Conservation (phyloP, 768 basidiomycete genomes). For the Mycena metata region DNA sequence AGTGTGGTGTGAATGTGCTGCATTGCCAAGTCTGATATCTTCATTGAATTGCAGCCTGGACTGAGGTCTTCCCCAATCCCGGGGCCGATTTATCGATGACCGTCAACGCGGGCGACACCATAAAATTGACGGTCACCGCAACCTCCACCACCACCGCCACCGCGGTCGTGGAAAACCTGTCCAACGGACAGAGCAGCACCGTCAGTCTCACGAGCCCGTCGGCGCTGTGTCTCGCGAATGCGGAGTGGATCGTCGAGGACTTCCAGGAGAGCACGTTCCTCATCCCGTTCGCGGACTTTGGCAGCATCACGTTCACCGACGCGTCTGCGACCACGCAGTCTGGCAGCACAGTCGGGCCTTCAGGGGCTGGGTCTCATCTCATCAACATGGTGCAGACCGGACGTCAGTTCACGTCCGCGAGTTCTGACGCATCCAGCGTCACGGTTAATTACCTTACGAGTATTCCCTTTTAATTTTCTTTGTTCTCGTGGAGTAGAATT, state of each 20-base stretch:
- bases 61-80: slow-evolving; percentile 4
- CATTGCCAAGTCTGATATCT: neutral
- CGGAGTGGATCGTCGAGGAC: too few species aligned
- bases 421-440: too few species aligned
- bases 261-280: too few species aligned
- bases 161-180: slow-evolving; percentile 4
- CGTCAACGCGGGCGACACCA: slow-evolving; percentile 14
- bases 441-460: too few species aligned
- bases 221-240: slow-evolving; percentile 5
- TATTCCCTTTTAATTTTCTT: too few species aligned
- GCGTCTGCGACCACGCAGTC: slow-evolving; percentile 15
- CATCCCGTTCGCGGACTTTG: slow-evolving; percentile 18
- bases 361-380: too few species aligned
- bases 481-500: too few species aligned
- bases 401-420: too few species aligned
- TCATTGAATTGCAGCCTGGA: slow-evolving; percentile 11
- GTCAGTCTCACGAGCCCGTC: neutral
- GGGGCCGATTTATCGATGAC: neutral
- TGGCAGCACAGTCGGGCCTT: slow-evolving; percentile 11
- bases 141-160: slow-evolving; percentile 12
- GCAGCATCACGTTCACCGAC: slow-evolving; percentile 12
- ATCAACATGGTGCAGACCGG: too few species aligned
- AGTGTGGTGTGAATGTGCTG: neutral
- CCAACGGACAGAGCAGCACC: slow-evolving; percentile 12
- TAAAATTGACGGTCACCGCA: neutral